Percentiles rank a stretch among this genome's conserved stretches.
Evolutionary conservation across 2,329 filamentous ascomycete species (phyloP).

Genomic region (Cryphonectria japonica): DNA sequence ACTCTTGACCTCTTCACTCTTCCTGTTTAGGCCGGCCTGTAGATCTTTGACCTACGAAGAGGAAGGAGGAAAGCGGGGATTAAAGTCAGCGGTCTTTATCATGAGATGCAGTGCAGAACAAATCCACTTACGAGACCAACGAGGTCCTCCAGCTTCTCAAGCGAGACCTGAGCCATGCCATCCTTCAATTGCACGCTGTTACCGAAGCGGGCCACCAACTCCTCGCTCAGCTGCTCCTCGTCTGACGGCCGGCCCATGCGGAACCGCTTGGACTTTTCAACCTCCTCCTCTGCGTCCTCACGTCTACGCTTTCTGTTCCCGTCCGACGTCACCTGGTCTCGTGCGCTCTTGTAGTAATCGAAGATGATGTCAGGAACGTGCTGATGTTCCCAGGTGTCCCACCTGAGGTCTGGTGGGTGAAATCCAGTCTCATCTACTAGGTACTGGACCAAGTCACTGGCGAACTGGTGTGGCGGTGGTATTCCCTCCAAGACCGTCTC

Average conservation of each 20-base stretch:
- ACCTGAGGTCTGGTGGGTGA: constrained; percentile 17
- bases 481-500: constrained; percentile 27
- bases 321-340: constrained; percentile 37
- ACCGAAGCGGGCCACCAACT: constrained; percentile 38
- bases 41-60: constrained; percentile 43
- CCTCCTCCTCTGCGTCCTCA: constrained; percentile 42
- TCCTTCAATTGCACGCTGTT: constrained; percentile 29
- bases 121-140: constrained; percentile 41
- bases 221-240: constrained; percentile 35
- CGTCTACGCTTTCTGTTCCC: constrained; percentile 52
- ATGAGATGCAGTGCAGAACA: background rate
- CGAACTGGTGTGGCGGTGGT: constrained; percentile 50
- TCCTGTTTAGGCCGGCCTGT: constrained; percentile 41
- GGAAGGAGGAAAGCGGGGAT: too few species aligned
- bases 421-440: constrained; percentile 29
- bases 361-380: constrained; percentile 53
- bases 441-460: constrained; percentile 45
- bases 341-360: constrained; percentile 48
- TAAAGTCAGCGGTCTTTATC: constrained; percentile 20
- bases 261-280: constrained; percentile 37
- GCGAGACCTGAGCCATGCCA: constrained; percentile 32
- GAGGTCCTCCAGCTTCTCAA: constrained; percentile 43
- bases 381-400: constrained; percentile 48
- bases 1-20: constrained; percentile 45
- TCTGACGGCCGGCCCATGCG: constrained; percentile 35